A percentile compares a stretch with the other conserved stretches of the same genome.
These are phyloP conservation scores for Malassezia caprae DNA, from an alignment of 1,284 basidiomycete species.

Conservation along the genomic window DNA sequence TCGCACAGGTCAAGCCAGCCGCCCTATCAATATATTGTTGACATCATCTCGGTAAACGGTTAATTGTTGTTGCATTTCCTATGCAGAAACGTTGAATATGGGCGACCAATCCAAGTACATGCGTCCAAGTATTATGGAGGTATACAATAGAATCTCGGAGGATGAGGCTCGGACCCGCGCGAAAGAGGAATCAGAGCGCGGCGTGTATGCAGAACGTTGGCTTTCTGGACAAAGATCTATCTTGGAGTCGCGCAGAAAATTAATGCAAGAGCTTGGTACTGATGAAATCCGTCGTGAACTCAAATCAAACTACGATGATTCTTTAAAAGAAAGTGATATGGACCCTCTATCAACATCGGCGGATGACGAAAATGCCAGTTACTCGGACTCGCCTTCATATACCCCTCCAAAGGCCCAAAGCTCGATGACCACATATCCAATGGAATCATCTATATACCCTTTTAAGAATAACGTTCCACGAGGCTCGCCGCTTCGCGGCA, in stretches of 20 bases:
- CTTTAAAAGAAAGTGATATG: neutral
- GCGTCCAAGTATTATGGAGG: slow-evolving; percentile 6
- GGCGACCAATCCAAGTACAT: neutral
- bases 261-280: neutral
- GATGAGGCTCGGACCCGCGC: slow-evolving; percentile 1
- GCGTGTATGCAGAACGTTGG: slow-evolving; percentile 1
- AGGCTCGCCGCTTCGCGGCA: neutral
- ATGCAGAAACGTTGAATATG: neutral
- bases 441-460: slow-evolving; percentile 9
- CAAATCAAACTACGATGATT: neutral
- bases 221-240: neutral
- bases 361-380: neutral
- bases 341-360: neutral
- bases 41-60: neutral
- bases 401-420: neutral
- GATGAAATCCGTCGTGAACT: neutral
- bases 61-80: neutral
- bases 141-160: slow-evolving; percentile 5
- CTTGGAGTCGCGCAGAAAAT: neutral
- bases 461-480: neutral
- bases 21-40: neutral
- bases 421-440: neutral
- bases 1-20: too few species aligned
- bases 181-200: slow-evolving; percentile 1
- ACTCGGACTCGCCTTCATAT: slow-evolving; percentile 3